Conservation (phyloP, 257 asterid species). For the Rauvolfia tetraphylla region DNA sequence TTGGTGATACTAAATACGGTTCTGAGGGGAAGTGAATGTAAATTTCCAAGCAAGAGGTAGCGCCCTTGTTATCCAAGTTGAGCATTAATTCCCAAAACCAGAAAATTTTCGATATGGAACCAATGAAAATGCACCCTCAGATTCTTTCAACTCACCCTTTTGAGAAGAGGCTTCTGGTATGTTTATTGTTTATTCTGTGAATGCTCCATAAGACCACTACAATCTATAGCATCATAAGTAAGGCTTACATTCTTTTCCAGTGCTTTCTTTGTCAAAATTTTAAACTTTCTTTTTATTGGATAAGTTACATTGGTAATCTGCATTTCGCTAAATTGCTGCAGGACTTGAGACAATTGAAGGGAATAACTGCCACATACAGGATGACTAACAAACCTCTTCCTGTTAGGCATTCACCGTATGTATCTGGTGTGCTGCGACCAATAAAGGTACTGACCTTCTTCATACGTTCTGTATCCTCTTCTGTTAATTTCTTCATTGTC, state of each 20-base stretch:
- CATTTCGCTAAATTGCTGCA: constrained; percentile 32
- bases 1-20: no score
- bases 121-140: not conserved
- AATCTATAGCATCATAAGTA: not conserved
- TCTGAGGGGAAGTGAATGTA: no score
- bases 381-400: constrained; percentile 98
- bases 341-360: constrained; percentile 89
- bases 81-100: no score
- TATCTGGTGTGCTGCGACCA: constrained; percentile 77
- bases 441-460: constrained; percentile 52
- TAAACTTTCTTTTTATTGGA: not conserved
- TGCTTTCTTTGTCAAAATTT: not conserved
- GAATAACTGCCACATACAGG: constrained; percentile 94
- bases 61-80: no score
- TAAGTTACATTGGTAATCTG: not conserved
- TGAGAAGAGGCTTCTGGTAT: not conserved
- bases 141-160: not conserved
- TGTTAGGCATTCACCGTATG: constrained; percentile 89
- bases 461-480: not conserved
- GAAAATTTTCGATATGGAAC: no score
- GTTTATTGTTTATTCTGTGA: not conserved
- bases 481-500: not conserved
- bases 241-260: not conserved
- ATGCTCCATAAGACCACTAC: not conserved
- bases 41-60: no score